Conservation (phyloP, 2,329 filamentous ascomycete genomes). For the Pseudocercospora fijiensis region DNA sequence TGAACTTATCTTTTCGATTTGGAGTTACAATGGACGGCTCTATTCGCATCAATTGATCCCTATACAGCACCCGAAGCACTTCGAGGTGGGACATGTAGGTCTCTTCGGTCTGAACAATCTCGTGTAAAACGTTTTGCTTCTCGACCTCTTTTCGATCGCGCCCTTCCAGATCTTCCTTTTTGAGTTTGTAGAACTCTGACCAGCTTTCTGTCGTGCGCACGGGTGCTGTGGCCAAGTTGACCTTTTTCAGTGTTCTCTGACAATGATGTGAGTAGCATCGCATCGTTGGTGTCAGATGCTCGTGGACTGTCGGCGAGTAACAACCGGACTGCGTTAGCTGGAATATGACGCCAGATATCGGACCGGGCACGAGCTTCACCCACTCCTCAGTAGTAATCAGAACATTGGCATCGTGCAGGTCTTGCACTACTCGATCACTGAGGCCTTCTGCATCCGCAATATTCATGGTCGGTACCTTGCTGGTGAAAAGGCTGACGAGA, state of each 20-base stretch:
- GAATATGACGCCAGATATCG: conserved; percentile 85
- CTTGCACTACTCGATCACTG: conserved; percentile 70
- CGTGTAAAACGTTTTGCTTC: conserved; percentile 89
- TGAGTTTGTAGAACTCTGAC: conserved; percentile 83
- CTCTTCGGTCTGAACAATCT: conserved; percentile 92
- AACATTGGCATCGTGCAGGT: conserved; percentile 76
- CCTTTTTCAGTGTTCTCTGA: conserved; percentile 89
- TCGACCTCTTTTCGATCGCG: conserved; percentile 84
- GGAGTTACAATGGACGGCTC: conserved; percentile 79
- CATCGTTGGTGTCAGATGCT: conserved; percentile 59
- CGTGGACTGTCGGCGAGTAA: conserved; percentile 81
- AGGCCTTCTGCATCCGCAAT: conserved; percentile 92
- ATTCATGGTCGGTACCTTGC: conserved; percentile 98
- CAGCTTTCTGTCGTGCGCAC: conserved; percentile 74
- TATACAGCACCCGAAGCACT: conserved; percentile 79
- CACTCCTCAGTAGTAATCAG: conserved; percentile 91
- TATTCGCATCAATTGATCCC: conserved; percentile 70
- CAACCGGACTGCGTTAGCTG: conserved; percentile 90
- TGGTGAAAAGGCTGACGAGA: conserved; percentile 82
- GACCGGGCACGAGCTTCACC: conserved; percentile 84
- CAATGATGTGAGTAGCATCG: conserved; percentile 94
- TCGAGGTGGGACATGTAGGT: conserved; percentile 85
- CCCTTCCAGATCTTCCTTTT: conserved; percentile 69
- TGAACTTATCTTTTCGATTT: conserved; percentile 74
- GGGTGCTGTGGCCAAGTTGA: conserved; percentile 76